Evolutionary conservation across 2,329 filamentous ascomycete species (phyloP), one percentile per base, ranked within the genome.

Genomic region (Herpomyces periplanetae): DNA sequence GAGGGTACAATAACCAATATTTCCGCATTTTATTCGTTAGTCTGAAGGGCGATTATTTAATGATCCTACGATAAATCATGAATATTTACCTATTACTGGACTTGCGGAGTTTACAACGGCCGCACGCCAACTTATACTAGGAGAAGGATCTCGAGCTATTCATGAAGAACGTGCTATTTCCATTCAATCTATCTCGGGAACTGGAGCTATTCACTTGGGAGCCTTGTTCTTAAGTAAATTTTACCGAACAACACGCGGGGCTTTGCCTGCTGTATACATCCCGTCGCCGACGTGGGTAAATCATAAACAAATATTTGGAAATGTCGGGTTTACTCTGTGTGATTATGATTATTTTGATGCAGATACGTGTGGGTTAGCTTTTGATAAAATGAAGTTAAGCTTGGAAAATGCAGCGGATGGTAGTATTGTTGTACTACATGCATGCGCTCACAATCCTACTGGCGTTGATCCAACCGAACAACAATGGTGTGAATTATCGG

Each of bases 271-370:
- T 23, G 55, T 84, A 42, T 88, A 87, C 50, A 49, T 91, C 39
- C 87, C 71, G 33, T 65, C 64, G 39, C 80, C 80, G 20, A 96
- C 80, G 25, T 96, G 80, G 80, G 71, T 65, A 29, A 96, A 96
- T 47, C 80, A 96, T 56, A 61, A 84, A 45, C 80, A 91, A 42
- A 88, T 96, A 49, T 87, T 96, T 47, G 54, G 49, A 41, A 91
- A 91, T 36, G 71, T 88, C 34, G 50, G 53, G 30, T 47, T 91
- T 12, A 44, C 55, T 13, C 54, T 69, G 31, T 60, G 60, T 29
- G 55, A 55, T 27, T 96, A 96, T 45, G 80, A 75, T 19, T 96
- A 96, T 50, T 96, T 87, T 45, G 61, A 59, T 38, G 57, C 68
- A 37, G 38, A 64, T 35, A 87, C 73, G 27, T 73, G 69, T 37